Evolutionary conservation across 306 rosid genomes (phyloP), one percentile per base, ranked within the genome.

Genomic region (Herpetospermum pedunculosum): DNA sequence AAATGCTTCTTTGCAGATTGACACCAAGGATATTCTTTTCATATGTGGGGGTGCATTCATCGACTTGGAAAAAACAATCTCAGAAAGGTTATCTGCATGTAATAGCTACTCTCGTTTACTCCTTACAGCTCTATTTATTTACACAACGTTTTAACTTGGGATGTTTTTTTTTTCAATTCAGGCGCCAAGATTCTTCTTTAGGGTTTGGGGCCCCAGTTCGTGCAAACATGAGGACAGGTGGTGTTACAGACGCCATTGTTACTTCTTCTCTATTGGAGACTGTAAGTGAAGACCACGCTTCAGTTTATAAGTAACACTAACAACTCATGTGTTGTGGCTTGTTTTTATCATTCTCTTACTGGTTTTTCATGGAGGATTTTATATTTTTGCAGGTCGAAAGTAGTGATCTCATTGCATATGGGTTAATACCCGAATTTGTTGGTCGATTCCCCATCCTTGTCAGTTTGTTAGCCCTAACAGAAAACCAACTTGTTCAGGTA

Each of bases 191-290:
- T 83, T 91, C 97, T 76, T 95, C 96, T 72, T 88, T 95, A 80
- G 99, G 99, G 78, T 95, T 95, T 73, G 99, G 99, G 80, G 92
- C 96, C 54, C 99, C 96, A 13, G 83, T 91, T 43, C 94, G 99
- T 69, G 90, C 97, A 79, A 95, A 85, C 85, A 87, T 95, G 97
- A 88, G 88, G 85, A 44, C 89, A 11, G 96, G 96, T 37, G 81
- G 90, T 75, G 89, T 89, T 77, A 95, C 97, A 63, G 96, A 91
- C 78, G 88, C 92, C 52, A 81, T 81, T 19, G 84, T 95, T 83
- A 81, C 96, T 26, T 95, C 97, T 63, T 82, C 97, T 10, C 86
- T 95, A 79, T 81, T 95, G 84, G 96, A 84, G 84, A 87, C 86
- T 29, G 99, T 91, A 88, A 87, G 90, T 80, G 55, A 70, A 69